Conservation (phyloP, 345 rosid genomes). For the Citrus hindsii region DNA sequence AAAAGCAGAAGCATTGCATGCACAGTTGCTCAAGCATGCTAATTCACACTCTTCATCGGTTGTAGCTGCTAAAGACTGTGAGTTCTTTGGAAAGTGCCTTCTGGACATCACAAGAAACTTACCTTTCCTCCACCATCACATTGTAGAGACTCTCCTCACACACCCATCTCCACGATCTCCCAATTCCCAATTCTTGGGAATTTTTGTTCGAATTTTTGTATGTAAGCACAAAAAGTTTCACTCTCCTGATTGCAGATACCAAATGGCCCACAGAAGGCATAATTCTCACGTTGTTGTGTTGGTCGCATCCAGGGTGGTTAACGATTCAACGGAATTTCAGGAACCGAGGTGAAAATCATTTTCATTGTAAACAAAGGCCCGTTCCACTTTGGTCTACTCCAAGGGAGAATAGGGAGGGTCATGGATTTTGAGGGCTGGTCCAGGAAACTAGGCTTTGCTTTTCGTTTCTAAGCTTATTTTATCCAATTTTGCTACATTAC, state of each 20-base stretch:
- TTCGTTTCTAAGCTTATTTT: too few relatives aligned
- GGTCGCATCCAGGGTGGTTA: conserved; percentile 7
- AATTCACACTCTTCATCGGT: conserved; percentile 14
- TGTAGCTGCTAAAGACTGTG: not conserved
- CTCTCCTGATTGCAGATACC: conserved; percentile 1
- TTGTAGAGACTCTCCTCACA: conserved; percentile 13
- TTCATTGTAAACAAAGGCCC: too few relatives aligned
- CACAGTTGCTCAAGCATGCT: conserved; percentile 19
- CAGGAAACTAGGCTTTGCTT: conserved; percentile 3
- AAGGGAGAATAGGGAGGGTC: conserved; percentile 24
- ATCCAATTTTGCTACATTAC: conserved; percentile 25
- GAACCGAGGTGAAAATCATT: not conserved
- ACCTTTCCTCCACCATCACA: conserved; percentile 10
- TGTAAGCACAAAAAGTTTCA: conserved; percentile 5
- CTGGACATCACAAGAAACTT: not conserved
- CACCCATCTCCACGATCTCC: conserved; percentile 14
- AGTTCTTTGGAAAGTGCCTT: not conserved
- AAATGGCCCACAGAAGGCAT: conserved; percentile 12
- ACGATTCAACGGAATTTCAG: not conserved
- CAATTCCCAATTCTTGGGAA: not conserved
- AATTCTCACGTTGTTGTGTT: conserved; percentile 9
- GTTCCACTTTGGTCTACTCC: conserved; percentile 12
- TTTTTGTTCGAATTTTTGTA: conserved; percentile 13
- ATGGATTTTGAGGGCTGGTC: conserved; percentile 24
- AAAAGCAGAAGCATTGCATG: conserved; percentile 28